Base-by-base conservation (phyloP, 495 filamentous ascomycete genomes). In the Massariosphaeria phaeospora region DNA sequence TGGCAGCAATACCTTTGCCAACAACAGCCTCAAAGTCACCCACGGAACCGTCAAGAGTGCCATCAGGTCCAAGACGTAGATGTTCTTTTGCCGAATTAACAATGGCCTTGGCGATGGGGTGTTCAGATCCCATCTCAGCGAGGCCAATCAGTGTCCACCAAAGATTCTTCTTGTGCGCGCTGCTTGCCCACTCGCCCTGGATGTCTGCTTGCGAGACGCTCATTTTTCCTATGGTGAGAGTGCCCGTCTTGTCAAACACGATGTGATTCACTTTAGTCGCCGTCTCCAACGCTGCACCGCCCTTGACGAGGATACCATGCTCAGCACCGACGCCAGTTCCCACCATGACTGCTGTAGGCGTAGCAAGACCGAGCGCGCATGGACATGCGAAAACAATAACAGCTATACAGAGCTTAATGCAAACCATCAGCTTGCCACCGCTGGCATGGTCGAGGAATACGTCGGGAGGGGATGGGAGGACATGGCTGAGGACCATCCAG, bases 231-330 rank as follows among this genome's bases (percentile, higher is more conserved):
- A 89, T 82, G 0, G 93, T 99, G 59, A 99, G 75, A 1, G 93
- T 99, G 24, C 93, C 93, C 3, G 93, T 99, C 76, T 99, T 99
- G 72, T 99, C 93, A n/a, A 97, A 82, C n/a, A 99, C 90, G 35
- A 97, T 80, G 51, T 95, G 85, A 13, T 82, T 91, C 63, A 99
- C 78, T 64, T 88, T 91, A 2, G 91, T 99, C 0, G 91, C 87
- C 2, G 82, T 91, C 70, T 99, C 93, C 12, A 99, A 75, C 24
- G 91, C 89, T 33, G 89, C 91, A 24, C 93, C 93, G 45, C 94
- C 91, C 67, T 99, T 99, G 67, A 97, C 86, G 1, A 99, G 76
- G 63, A 99, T 99, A 7, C 93, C 93, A 62, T 96, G 84, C 65
- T 96, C 88, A n/a, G 93, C 93, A 33, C 94, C 93, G 20, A 97